A percentile compares a stretch with the other conserved stretches of the same genome.
phyloP scores from a whole-genome alignment of 1,284 basidiomycete genomes.

The Ceratobasidium papillatum region DNA sequence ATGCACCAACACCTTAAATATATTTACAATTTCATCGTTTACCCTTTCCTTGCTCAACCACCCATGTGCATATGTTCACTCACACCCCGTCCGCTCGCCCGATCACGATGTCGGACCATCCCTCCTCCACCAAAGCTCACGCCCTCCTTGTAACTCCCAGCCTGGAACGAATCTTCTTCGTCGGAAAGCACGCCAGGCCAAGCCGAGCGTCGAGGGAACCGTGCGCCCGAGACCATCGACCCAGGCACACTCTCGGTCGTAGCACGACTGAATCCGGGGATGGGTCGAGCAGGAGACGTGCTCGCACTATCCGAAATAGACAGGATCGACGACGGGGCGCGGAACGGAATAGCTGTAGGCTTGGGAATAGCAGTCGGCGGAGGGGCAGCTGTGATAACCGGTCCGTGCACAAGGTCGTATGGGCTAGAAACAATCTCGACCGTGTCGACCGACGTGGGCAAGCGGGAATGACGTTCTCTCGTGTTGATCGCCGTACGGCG shows the following conservation, averaged over 20 bases:
- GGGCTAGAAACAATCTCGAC: constrained; percentile 15
- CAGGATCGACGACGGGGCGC: neutral
- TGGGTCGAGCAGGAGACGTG: constrained; percentile 26
- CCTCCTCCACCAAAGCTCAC: constrained; percentile 26
- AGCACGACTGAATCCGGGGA: constrained; percentile 10
- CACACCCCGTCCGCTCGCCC: constrained; percentile 21
- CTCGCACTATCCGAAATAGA: constrained; percentile 28
- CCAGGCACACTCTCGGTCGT: constrained; percentile 12
- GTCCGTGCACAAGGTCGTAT: neutral
- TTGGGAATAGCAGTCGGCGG: constrained; percentile 15
- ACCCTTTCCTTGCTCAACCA: neutral
- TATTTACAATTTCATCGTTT: neutral
- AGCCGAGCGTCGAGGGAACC: constrained; percentile 12
- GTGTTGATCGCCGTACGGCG: constrained; percentile 38
- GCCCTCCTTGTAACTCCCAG: constrained; percentile 36
- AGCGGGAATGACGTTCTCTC: neutral
- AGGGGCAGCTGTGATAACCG: neutral
- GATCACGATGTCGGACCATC: constrained; percentile 15
- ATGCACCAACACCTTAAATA: neutral
- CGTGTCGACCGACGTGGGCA: neutral
- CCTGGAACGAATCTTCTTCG: constrained; percentile 38
- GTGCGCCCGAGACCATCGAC: constrained; percentile 1
- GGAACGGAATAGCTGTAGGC: neutral
- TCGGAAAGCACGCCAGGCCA: constrained; percentile 22
- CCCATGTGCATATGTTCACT: constrained; percentile 9